Base-by-base conservation (phyloP, 1,284 basidiomycete genomes). In the Naganishia albida region DNA sequence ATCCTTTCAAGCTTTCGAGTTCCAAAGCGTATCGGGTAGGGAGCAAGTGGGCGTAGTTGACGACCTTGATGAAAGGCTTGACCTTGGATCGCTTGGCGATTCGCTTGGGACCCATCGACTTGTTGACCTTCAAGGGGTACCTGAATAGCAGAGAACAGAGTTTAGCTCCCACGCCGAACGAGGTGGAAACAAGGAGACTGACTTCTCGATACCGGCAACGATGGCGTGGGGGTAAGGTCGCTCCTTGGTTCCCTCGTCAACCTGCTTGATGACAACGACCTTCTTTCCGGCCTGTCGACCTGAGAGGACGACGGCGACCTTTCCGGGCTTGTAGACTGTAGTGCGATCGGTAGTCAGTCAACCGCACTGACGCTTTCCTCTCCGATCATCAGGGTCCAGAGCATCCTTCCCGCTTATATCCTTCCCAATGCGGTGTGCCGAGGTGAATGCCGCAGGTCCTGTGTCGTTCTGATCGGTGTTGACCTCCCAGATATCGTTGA, bases 261-360 rank as follows among this genome's bases (percentile, higher is more conserved):
- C 93, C 77, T 96, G 88, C 80, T 94, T 96, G 72, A 92, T 90
- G 66, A 90, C 86, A 81, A 98, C 96, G 60, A 92, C 92, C 80
- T 96, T 96, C 85, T 98, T 98, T 76, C 94, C 94, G 72, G 94
- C 94, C 81, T 96, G 93, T 80, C 93, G 92, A 78, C 93, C 93
- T 82, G 91, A 89, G 79, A 97, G 89, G 81, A 96, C 87, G 81
- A 96, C 91, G 72, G 92, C 93, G 75, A 95, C 93, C 87, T 97
- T 98, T 83, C 94, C 94, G 81, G 94, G 90, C 85, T 97, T 96
- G 88, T 91, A 93, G 80, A 93, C 91, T 93, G 72, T 18, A 43
- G 43, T n/a, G n/a, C n/a, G 40, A 39, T 13, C 6, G 7, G 23
- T n/a, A 25, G 25, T 43, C 26, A 43, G 51, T 53, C 20, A 4